A percentile compares a stretch with the other conserved stretches of the same genome.
Evolutionary conservation across 371 early-diverging fungal genomes (phyloP).

Genomic region (Fennellomyces sp.): DNA sequence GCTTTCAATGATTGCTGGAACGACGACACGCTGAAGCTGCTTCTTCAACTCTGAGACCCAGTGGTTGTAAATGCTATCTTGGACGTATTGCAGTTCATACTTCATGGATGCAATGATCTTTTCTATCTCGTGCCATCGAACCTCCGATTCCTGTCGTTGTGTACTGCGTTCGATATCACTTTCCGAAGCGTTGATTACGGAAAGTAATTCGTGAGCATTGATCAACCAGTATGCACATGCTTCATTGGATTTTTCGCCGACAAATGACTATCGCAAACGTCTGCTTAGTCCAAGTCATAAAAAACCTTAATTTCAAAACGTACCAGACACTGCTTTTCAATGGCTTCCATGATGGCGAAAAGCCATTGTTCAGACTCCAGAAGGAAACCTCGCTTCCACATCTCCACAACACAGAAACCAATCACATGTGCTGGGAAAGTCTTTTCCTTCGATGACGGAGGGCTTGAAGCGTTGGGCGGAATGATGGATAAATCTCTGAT

Average conservation of each 20-base stretch:
- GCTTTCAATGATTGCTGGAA: constrained; percentile 88
- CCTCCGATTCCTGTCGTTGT: constrained; percentile 6
- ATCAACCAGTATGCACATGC: constrained; percentile 84
- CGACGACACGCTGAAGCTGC: constrained; percentile 81
- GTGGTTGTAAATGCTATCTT: constrained; percentile 53
- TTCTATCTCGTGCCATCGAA: constrained; percentile 24
- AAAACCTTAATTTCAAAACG: too few species aligned
- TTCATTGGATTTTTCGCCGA: constrained; percentile 50
- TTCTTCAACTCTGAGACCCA: constrained; percentile 91
- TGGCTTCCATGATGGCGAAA: constrained; percentile 73
- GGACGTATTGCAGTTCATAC: constrained; percentile 51
- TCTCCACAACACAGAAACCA: constrained; percentile 72
- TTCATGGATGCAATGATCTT: constrained; percentile 50
- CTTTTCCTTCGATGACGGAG: constrained; percentile 75
- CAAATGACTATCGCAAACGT: too few species aligned
- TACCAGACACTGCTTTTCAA: constrained; percentile 67
- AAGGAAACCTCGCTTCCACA: constrained; percentile 74
- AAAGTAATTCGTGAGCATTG: constrained; percentile 87
- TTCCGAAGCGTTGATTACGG: constrained; percentile 31
- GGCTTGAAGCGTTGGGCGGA: constrained; percentile 70
- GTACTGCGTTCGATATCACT: constrained; percentile 18
- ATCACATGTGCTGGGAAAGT: constrained; percentile 89
- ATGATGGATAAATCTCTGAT: constrained; percentile 80
- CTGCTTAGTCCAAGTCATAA: not conserved
- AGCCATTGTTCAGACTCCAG: constrained; percentile 75